Percentiles rank a stretch among this genome's conserved stretches.
These are phyloP conservation scores for Podaxis pistillaris DNA, from an alignment of 768 basidiomycete genomes.

Conservation along the genomic window DNA sequence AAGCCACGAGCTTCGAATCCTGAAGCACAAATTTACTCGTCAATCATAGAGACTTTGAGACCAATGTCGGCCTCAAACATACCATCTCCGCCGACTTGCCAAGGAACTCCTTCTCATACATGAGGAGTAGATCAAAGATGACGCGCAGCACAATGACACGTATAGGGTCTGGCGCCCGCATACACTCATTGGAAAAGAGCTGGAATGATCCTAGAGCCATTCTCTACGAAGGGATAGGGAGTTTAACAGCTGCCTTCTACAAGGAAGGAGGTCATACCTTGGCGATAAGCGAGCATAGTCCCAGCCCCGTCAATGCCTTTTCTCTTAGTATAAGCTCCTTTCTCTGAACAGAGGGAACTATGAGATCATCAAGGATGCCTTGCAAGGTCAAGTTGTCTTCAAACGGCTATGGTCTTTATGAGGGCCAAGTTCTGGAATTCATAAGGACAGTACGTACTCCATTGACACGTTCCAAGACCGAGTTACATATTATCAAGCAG, in stretches of 20 bases:
- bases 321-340: slow-evolving; percentile 83
- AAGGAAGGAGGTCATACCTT: slow-evolving; percentile 39
- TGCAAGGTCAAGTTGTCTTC: slow-evolving; percentile 80
- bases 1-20: slow-evolving; percentile 43
- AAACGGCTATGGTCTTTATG: slow-evolving; percentile 49
- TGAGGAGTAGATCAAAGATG: slow-evolving; percentile 87
- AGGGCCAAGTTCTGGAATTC: slow-evolving; percentile 1
- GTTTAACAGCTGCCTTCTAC: neutral
- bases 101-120: slow-evolving; percentile 82
- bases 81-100: slow-evolving; percentile 46
- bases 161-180: slow-evolving; percentile 72
- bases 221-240: slow-evolving; percentile 32
- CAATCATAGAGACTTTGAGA: neutral
- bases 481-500: slow-evolving; percentile 80
- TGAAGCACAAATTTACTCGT: slow-evolving; percentile 12
- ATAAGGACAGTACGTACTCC: slow-evolving; percentile 55
- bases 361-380: slow-evolving; percentile 80
- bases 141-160: slow-evolving; percentile 80
- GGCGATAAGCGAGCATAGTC: slow-evolving; percentile 84
- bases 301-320: slow-evolving; percentile 76
- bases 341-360: slow-evolving; percentile 86
- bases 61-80: slow-evolving; percentile 14
- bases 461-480: slow-evolving; percentile 88
- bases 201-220: slow-evolving; percentile 73
- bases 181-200: slow-evolving; percentile 81